Evolutionary conservation across 2,329 filamentous ascomycete species (phyloP), one percentile per base, ranked within the genome.

Genomic region (Xylaria digitata): DNA sequence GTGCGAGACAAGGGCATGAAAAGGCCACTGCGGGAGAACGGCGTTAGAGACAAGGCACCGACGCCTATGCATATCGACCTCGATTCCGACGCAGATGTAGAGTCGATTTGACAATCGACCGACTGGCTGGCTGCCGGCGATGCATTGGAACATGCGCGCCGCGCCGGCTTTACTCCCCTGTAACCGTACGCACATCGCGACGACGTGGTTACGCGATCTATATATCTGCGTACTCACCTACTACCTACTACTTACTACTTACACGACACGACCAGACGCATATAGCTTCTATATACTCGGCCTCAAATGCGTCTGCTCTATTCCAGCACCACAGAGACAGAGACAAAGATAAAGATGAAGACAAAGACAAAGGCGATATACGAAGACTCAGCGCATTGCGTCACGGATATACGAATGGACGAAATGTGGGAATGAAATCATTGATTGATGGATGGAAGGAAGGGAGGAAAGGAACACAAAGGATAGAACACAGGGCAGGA

Each of bases 11-110:
- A 45, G 6, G 32, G 37, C 43, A 21, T 48, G 23, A 61, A 49
- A 43, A 59, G 59, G 23, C 46, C 56, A 8, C 45, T 46, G 21
- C 55, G 11, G n/a, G 42, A 46, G 40, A 52, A 43, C 34, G 40
- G 23, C 6, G 43, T 37, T 1, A 62, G 56, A 34, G 19, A 21
- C 8, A 67, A 65, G 45, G 57, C 53, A 2, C 63, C 55, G 23
- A 40, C 45, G 11, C 42, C 21, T 11, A 30, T 19, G n/a, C 23
- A 65, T 42, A 40, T 53, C 26, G 58, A 66, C 32, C 66, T 66
- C 60, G 63, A 69, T 34, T 62, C 34, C 6, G 65, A 67, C 43
- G 53, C 50, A 1, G 61, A 63, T 43, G 58, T 62, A 17, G 66
- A 66, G 40, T 61, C 52, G 7, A 43, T 26, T 34, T 66, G 42